Evolutionary conservation across 106 monocot genomes (phyloP).

Genomic region (Dendrobium catenatum): DNA sequence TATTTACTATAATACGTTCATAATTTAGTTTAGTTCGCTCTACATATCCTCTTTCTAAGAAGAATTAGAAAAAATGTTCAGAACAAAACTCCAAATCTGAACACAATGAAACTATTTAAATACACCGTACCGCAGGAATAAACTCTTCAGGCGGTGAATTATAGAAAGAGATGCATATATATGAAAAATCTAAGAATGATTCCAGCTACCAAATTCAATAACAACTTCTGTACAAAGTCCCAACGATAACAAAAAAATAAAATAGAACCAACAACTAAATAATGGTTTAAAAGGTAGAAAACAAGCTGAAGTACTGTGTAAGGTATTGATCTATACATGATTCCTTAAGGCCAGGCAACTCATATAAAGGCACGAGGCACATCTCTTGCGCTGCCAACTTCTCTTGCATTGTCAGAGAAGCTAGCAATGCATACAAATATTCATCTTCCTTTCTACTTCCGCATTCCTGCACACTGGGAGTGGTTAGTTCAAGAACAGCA

Average conservation of each 20-base stretch:
- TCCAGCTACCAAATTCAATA: too few species aligned
- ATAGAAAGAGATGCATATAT: too few species aligned
- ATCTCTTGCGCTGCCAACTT: background rate
- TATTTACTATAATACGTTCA: too few species aligned
- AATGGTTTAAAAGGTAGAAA: background rate
- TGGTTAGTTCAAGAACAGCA: constrained; percentile 22
- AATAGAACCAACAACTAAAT: too few species aligned
- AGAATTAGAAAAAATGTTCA: too few species aligned
- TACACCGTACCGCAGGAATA: background rate
- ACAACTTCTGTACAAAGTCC: too few species aligned
- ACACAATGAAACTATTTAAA: too few species aligned
- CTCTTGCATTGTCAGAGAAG: background rate
- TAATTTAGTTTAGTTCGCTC: too few species aligned
- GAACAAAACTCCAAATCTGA: too few species aligned
- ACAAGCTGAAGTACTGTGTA: background rate
- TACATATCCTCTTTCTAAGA: too few species aligned
- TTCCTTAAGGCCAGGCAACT: background rate
- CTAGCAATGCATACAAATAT: background rate
- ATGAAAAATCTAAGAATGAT: too few species aligned
- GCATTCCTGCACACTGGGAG: background rate
- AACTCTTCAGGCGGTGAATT: background rate
- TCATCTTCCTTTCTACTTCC: background rate
- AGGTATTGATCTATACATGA: background rate
- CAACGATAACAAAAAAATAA: too few species aligned
- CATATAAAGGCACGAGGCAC: background rate